These are phyloP conservation scores for Aspergillus caelatus DNA, from an alignment of 2,329 filamentous ascomycete genomes.

Conservation along the genomic window DNA sequence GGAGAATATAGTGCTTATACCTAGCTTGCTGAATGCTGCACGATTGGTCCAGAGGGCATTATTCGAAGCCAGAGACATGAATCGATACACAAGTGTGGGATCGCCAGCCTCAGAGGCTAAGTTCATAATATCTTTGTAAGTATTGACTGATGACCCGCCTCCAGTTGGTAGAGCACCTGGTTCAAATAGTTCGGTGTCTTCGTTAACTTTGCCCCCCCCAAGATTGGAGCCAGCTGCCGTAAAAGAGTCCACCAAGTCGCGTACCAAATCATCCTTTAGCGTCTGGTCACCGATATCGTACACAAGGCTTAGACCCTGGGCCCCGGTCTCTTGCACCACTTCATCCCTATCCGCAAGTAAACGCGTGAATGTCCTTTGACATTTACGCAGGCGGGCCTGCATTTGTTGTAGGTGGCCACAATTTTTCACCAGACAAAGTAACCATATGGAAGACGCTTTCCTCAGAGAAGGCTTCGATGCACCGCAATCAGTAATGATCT, in stretches of 20 bases:
- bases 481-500: slow-evolving; percentile 75
- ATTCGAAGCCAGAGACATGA: slow-evolving; percentile 96
- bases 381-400: slow-evolving; percentile 73
- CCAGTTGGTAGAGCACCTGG: slow-evolving; percentile 87
- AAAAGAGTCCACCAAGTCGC: slow-evolving; percentile 85
- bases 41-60: slow-evolving; percentile 97
- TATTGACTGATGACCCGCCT: slow-evolving; percentile 85
- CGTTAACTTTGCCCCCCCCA: slow-evolving; percentile 73
- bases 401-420: slow-evolving; percentile 78
- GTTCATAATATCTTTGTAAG: slow-evolving; percentile 95
- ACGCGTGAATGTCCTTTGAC: slow-evolving; percentile 83
- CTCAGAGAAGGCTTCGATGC: slow-evolving; percentile 85
- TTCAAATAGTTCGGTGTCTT: slow-evolving; percentile 92
- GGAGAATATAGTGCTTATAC: slow-evolving; percentile 86
- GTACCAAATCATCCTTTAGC: slow-evolving; percentile 79
- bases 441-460: slow-evolving; percentile 93
- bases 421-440: slow-evolving; percentile 87
- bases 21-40: slow-evolving; percentile 92
- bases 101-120: slow-evolving; percentile 96
- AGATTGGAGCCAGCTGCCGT: slow-evolving; percentile 68
- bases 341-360: slow-evolving; percentile 88
- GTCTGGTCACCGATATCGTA: slow-evolving; percentile 87
- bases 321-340: slow-evolving; percentile 93
- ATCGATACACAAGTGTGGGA: slow-evolving; percentile 93
- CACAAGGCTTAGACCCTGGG: slow-evolving; percentile 84